Evolutionary conservation across 768 basidiomycete genomes (phyloP).

Genomic region (Porpolomopsis calyptriformis): DNA sequence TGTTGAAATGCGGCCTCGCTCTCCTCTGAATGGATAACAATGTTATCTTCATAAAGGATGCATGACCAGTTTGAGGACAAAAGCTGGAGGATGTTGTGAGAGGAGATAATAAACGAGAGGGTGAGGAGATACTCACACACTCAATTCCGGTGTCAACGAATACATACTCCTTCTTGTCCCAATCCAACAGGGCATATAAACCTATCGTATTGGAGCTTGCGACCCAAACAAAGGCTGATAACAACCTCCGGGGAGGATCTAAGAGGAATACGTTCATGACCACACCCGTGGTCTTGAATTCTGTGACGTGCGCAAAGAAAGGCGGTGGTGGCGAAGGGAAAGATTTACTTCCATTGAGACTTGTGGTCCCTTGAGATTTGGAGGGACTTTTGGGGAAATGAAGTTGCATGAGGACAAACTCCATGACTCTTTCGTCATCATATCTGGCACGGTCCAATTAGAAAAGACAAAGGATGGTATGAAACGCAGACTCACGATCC

Average conservation of each 20-base stretch:
- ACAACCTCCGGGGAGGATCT: slow-evolving; percentile 47
- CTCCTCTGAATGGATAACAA: slow-evolving; percentile 69
- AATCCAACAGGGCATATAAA: slow-evolving; percentile 55
- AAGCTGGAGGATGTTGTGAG: slow-evolving; percentile 27
- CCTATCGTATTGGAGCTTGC: slow-evolving; percentile 44
- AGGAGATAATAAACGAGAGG: slow-evolving; percentile 3
- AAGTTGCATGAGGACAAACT: slow-evolving; percentile 61
- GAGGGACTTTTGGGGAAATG: slow-evolving; percentile 43
- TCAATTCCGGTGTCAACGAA: slow-evolving; percentile 66
- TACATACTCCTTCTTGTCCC: slow-evolving; percentile 55
- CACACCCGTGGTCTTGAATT: slow-evolving; percentile 53
- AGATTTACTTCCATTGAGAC: slow-evolving; percentile 12
- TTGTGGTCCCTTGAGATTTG: slow-evolving; percentile 27
- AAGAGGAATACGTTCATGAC: slow-evolving; percentile 74
- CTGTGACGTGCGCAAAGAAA: slow-evolving; percentile 46
- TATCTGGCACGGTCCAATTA: slow-evolving; percentile 26
- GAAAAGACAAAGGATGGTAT: not conserved
- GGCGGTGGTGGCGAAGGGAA: slow-evolving; percentile 36
- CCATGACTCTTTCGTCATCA: slow-evolving; percentile 55
- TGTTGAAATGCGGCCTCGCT: slow-evolving; percentile 54
- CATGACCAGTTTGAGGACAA: slow-evolving; percentile 71
- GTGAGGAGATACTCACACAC: slow-evolving; percentile 40
- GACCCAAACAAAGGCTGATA: slow-evolving; percentile 66
- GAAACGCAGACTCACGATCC: slow-evolving; percentile 31
- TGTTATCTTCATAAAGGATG: slow-evolving; percentile 51